Base-by-base conservation (phyloP, 2,329 filamentous ascomycete species). In the Intubia oerlemansii region DNA sequence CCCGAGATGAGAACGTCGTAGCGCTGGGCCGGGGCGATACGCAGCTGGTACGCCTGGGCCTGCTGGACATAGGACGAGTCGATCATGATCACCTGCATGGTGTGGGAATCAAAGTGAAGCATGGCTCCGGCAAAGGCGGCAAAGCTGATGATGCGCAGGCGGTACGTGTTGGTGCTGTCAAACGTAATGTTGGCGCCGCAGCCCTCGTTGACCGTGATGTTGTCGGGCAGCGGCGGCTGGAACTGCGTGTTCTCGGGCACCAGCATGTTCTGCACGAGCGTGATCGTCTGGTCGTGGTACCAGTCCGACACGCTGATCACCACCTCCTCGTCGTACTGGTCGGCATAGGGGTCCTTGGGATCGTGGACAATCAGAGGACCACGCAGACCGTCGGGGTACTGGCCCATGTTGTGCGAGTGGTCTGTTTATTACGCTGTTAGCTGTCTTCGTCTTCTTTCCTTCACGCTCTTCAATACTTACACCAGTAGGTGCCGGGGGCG, bases 361-460 rank as follows among this genome's bases (percentile, higher is more conserved):
- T 74, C 67, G 28, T 68, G 57, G 10, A 75, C 54, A 31, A 75
- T 63, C 24, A 76, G 40, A 0, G 65, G 50, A 2, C 65, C 67
- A 12, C 69, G 63, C 25, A 74, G 52, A n/a, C 70, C 70, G 42
- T 76, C 70, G 0, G 69, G 66, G 38, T 74, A 76, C 40, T 74
- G 68, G 2, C 59, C 66, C 48, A 59, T 58, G 31, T 60, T 55
- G 43, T 76, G 71, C 1, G 65, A 70, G 45, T 77, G 71, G 37
- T 73, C 51, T 56, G 32, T 13, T 14, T 10, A 13, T 17, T 17
- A 29, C 22, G n/a, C n/a, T n/a, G n/a, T n/a, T n/a, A n/a, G n/a
- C 12, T 20, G 7, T 12, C 11, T 16, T 10, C 13, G 9, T 10
- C 5, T 27, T 9, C 10, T 10, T 10, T 15, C 10, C n/a, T 28